Evolutionary conservation across 345 rosid species (phyloP).

Genomic region (Pistacia vera): DNA sequence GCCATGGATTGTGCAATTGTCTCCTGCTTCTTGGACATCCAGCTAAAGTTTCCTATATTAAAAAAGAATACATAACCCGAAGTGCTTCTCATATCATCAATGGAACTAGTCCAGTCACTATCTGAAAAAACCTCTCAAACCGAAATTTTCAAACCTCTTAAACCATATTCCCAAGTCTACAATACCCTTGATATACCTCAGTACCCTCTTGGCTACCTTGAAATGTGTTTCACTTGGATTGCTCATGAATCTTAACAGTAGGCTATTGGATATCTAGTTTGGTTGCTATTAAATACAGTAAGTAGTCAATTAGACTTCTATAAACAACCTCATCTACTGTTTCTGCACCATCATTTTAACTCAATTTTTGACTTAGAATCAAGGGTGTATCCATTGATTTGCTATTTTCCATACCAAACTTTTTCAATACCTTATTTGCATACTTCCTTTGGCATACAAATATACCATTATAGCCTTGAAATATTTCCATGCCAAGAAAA

Average conservation of each 20-base stretch:
- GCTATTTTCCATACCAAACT: not conserved
- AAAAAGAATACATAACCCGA: not conserved
- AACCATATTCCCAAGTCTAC: not conserved
- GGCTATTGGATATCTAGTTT: not conserved
- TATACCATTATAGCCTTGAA: not conserved
- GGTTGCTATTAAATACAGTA: not conserved
- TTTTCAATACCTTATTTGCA: not conserved
- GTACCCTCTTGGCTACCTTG: not conserved
- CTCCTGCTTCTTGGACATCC: not conserved
- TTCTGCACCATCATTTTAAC: not conserved
- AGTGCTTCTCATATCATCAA: slow-evolving; percentile 1
- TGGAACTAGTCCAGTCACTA: not conserved
- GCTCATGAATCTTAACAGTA: not conserved
- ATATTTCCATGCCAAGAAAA: not conserved
- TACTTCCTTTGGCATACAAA: not conserved
- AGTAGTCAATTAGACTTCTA: not conserved
- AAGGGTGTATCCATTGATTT: not conserved
- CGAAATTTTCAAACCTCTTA: not conserved
- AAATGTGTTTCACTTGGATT: not conserved
- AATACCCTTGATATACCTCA: not conserved
- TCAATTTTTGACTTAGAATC: not conserved
- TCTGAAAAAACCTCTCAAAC: not conserved
- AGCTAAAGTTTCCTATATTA: not conserved
- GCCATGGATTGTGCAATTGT: not conserved
- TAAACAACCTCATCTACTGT: not conserved